These are phyloP conservation scores for Starmerella davenportii DNA, from an alignment of 805 yeast genomes.

Conservation along the genomic window DNA sequence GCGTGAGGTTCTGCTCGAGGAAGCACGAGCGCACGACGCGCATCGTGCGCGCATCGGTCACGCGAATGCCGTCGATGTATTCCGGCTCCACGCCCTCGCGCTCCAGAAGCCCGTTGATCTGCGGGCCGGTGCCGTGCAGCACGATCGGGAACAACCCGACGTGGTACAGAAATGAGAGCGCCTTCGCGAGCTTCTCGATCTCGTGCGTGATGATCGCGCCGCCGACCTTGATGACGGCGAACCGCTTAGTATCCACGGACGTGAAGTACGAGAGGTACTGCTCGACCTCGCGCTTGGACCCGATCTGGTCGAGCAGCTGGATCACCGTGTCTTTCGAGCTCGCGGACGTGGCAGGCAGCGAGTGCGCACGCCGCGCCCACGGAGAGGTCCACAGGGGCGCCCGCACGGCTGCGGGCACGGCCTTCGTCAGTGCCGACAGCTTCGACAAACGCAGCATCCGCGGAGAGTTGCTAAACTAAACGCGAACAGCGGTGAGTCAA, in stretches of 20 bases:
- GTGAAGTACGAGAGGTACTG: conserved; percentile 94
- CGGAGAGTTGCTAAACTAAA: too few relatives aligned
- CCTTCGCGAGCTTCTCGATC: conserved; percentile 80
- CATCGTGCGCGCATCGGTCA: conserved; percentile 90
- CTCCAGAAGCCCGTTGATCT: conserved; percentile 84
- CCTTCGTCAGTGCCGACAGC: too few relatives aligned
- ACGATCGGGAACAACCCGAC: conserved; percentile 95
- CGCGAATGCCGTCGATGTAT: conserved; percentile 89
- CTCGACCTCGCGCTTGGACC: conserved; percentile 94
- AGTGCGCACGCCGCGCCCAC: too few relatives aligned
- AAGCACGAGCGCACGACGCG: conserved; percentile 88
- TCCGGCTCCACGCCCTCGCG: conserved; percentile 90
- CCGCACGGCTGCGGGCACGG: too few relatives aligned
- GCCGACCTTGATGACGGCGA: conserved; percentile 96
- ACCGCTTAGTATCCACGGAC: conserved; percentile 75
- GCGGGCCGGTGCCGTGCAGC: conserved; percentile 97
- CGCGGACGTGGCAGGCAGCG: neutral
- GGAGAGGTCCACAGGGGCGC: too few relatives aligned
- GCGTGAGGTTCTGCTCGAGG: conserved; percentile 81
- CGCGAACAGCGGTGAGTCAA: too few relatives aligned
- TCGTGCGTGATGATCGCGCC: conserved; percentile 97
- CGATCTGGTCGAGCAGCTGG: conserved; percentile 85
- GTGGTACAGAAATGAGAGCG: conserved; percentile 88
- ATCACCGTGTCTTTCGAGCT: conserved; percentile 82
- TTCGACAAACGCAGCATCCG: too few relatives aligned